Conservation (phyloP, 495 filamentous ascomycete genomes). For the Talaromyces ruber region DNA sequence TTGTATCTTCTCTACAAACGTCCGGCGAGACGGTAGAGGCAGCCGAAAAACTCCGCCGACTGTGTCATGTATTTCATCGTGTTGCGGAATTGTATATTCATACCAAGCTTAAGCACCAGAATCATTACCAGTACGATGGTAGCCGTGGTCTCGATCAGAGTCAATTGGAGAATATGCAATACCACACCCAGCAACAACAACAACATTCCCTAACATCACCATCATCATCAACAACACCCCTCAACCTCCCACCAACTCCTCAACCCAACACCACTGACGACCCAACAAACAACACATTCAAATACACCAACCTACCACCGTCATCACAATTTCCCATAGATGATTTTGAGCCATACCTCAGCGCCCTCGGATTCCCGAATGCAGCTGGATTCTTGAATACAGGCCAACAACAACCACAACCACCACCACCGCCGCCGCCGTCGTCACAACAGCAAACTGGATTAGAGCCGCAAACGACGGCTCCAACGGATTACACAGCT, state of each 20-base stretch:
- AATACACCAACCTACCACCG: constrained; percentile 19
- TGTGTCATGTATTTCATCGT: constrained; percentile 52
- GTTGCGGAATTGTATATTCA: constrained; percentile 57
- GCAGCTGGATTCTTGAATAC: constrained; percentile 30
- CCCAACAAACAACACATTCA: constrained; percentile 19
- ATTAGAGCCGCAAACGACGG: background rate
- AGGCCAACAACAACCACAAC: constrained; percentile 2
- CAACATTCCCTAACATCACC: background rate
- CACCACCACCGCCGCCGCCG: background rate
- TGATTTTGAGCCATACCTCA: constrained; percentile 58
- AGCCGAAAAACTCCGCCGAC: constrained; percentile 47
- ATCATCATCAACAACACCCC: background rate
- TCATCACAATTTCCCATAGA: constrained; percentile 26
- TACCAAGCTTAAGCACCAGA: constrained; percentile 34
- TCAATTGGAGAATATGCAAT: constrained; percentile 8
- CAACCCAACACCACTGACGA: background rate
- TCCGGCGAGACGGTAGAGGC: constrained; percentile 44
- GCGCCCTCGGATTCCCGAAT: constrained; percentile 45
- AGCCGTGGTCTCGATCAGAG: background rate
- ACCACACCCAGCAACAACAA: constrained; percentile 10
- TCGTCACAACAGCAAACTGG: background rate
- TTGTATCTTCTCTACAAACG: constrained; percentile 47
- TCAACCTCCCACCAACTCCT: background rate
- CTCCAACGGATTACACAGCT: constrained; percentile 12
- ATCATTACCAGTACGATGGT: background rate